Conservation (phyloP, 1,284 basidiomycete genomes). For the Marasmius sp. region DNA sequence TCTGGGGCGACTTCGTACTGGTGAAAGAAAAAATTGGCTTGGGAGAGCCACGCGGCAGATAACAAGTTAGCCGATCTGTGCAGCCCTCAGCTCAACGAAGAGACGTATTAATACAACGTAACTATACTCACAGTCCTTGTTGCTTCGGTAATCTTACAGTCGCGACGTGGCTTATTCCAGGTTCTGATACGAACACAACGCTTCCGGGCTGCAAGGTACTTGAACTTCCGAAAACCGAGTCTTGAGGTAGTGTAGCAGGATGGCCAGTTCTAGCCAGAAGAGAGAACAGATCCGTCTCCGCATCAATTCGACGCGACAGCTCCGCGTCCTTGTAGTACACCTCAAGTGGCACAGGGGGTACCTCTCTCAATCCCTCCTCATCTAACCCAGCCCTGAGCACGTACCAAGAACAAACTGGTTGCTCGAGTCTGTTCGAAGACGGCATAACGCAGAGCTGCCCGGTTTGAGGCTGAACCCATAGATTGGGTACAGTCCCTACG, state of each 20-base stretch:
- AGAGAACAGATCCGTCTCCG: not conserved
- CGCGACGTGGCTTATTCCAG: no score
- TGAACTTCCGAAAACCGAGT: not conserved
- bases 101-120: not conserved
- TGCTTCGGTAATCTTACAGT: no score
- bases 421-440: not conserved
- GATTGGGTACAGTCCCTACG: not conserved
- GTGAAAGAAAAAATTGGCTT: not conserved
- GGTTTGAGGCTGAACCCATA: not conserved
- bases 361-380: not conserved
- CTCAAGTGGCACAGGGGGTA: not conserved
- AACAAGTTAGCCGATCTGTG: not conserved
- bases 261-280: not conserved
- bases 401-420: not conserved
- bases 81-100: not conserved
- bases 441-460: not conserved
- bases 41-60: not conserved
- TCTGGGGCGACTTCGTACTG: not conserved
- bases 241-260: not conserved
- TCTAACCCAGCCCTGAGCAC: not conserved
- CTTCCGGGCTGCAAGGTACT: not conserved
- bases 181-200: not conserved
- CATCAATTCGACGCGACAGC: not conserved
- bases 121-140: no score
- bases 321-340: not conserved